Conservation (phyloP, 139 green algal species). For the Micractinium sp. region DNA sequence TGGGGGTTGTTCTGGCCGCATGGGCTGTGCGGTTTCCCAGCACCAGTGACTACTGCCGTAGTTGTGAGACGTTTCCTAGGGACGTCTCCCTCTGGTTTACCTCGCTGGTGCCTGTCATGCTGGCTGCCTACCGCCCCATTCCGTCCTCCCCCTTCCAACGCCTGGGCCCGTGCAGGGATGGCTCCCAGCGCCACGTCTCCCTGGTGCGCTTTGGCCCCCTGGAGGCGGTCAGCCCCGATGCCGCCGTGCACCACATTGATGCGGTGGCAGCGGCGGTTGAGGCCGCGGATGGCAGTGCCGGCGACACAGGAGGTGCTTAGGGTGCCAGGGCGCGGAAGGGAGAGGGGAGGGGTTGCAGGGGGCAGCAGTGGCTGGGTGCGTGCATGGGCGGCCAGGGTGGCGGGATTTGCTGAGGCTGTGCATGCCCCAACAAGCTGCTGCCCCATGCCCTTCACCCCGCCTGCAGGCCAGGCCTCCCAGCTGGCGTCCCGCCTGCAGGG, state of each 20-base stretch:
- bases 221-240: conserved; percentile 45
- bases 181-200: neutral
- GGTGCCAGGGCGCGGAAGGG: too few species aligned
- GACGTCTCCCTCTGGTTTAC: too few species aligned
- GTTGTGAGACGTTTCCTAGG: too few species aligned
- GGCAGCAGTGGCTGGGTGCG: too few species aligned
- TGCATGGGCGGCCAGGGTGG: neutral
- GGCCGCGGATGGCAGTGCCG: neutral
- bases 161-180: neutral
- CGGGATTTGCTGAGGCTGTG: neutral
- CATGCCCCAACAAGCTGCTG: neutral
- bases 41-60: too few species aligned
- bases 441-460: neutral
- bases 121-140: neutral
- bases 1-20: too few species aligned
- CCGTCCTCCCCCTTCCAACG: neutral
- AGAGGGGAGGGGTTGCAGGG: too few species aligned
- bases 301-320: neutral
- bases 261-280: conserved; percentile 21
- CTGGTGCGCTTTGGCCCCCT: conserved; percentile 55
- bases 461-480: conserved; percentile 31
- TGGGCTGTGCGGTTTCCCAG: too few species aligned
- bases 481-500: conserved; percentile 80
- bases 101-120: neutral
- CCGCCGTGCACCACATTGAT: conserved; percentile 48